Evolutionary conservation across 768 basidiomycete species (phyloP).

Genomic region (Tulasnella sp.): DNA sequence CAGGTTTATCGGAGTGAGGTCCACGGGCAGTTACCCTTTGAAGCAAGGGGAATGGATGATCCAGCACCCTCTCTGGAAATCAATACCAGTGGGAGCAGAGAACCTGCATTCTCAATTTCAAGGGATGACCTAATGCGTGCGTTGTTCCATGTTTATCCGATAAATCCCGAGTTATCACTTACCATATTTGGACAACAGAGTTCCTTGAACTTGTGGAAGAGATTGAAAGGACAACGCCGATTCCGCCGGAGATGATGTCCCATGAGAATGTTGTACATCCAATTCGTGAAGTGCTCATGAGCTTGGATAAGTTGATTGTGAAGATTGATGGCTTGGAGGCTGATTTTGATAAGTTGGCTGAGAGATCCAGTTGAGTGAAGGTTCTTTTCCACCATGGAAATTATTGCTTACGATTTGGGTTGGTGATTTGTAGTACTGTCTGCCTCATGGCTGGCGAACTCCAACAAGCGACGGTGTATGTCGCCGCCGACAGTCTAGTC

Average conservation of each 20-base stretch:
- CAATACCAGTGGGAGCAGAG: conserved; percentile 50
- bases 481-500: conserved; percentile 17
- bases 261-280: conserved; percentile 26
- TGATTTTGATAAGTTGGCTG: conserved; percentile 76
- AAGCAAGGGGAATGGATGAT: conserved; percentile 67
- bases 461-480: conserved; percentile 59
- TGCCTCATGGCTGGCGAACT: conserved; percentile 48
- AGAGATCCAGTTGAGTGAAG: conserved; percentile 55
- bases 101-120: conserved; percentile 53
- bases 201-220: conserved; percentile 52
- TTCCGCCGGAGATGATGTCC: not conserved
- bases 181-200: conserved; percentile 29
- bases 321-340: conserved; percentile 71
- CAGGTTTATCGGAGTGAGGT: conserved; percentile 76
- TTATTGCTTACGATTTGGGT: conserved; percentile 9
- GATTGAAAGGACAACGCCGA: conserved; percentile 33
- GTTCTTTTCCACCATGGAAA: not conserved
- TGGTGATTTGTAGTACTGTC: conserved; percentile 46
- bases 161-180: not conserved
- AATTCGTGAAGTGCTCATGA: conserved; percentile 44
- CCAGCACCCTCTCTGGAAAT: conserved; percentile 69
- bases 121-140: conserved; percentile 59
- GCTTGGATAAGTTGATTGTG: conserved; percentile 53
- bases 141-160: conserved; percentile 18
- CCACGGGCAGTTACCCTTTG: conserved; percentile 78